phyloP scores from a whole-genome alignment of 2,329 filamentous ascomycete species.

The Trichoderma sp. region DNA sequence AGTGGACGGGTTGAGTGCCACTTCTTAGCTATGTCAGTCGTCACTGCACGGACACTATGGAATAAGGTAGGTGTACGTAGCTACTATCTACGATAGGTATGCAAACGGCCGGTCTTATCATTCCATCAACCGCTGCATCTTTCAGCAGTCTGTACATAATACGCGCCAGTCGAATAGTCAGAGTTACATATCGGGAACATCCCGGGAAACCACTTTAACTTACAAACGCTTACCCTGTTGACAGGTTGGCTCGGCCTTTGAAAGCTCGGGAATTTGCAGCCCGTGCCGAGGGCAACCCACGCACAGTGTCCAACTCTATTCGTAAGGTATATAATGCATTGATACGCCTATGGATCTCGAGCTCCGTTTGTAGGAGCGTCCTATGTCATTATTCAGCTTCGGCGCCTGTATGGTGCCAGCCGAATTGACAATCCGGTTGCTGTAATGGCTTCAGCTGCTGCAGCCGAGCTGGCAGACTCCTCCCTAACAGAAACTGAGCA shows the following conservation, averaged over 20 bases:
- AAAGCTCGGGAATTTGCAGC: background rate
- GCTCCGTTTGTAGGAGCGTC: background rate
- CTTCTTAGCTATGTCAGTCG: too few relatives aligned
- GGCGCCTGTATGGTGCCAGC: background rate
- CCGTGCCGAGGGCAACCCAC: background rate
- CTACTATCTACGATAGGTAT: background rate
- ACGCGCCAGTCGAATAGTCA: background rate
- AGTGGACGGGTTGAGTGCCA: too few relatives aligned
- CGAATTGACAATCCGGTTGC: too few relatives aligned
- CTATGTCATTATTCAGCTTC: background rate
- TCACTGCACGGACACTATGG: too few relatives aligned
- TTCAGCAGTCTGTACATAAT: background rate
- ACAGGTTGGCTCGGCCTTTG: constrained; percentile 1
- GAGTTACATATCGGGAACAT: background rate
- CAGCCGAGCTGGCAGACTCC: background rate
- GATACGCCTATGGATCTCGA: background rate
- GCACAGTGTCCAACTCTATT: background rate
- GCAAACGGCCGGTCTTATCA: background rate
- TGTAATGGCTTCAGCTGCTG: too few relatives aligned
- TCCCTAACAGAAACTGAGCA: background rate
- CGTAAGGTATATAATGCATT: background rate
- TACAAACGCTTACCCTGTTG: background rate
- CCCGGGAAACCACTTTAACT: background rate
- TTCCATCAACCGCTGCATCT: background rate
- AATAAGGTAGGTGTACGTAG: background rate